Base-by-base conservation (phyloP, 768 basidiomycete genomes). In the Leucosporidium scottii region DNA sequence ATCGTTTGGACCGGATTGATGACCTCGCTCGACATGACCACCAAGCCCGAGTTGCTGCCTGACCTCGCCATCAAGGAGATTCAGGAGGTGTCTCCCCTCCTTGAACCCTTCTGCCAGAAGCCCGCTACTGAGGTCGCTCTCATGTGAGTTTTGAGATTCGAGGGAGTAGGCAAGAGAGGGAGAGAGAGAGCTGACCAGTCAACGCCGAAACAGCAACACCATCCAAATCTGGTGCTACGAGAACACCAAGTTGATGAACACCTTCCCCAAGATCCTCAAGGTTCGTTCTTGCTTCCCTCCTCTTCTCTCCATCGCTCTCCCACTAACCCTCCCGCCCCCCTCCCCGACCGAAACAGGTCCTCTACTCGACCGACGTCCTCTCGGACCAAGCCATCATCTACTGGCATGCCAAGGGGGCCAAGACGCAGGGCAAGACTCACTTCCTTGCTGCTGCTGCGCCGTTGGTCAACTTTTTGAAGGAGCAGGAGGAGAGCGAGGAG, bases 401-500 rank as follows among this genome's bases (percentile, higher is more conserved):
- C 79, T 99, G 94, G 94, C 83, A 91, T 79, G 87, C 90, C 81
- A 99, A 99, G 80, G 94, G 96, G 61, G 89, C 93, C 58, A 96
- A 92, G 80, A 85, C 91, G 0, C 91, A 97, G 79, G 94, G 93
- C 59, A 87, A 88, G 76, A 92, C 96, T 78, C 89, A 93, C 78
- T 97, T 99, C 83, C 81, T 97, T 74, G 93, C 91, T 81, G 85
- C 83, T 66, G 88, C 91, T 0, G 89, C 90, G 76, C 77, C 89
- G 23, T 83, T 98, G 49, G 93, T 98, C 77, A 94, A 96, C 84
- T 93, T 86, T 34, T 44, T 64, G 53, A n/a, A 66, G 59, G 53
- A 59, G 65, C 65, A 66, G 55, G 69, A 70, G 60, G 31, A 59
- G 27, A 62, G 64, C 34, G 65, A 66, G 10, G 68, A 70, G 28